phyloP scores from a whole-genome alignment of 1,284 basidiomycete genomes.

The Ceratobasidium sp. region DNA sequence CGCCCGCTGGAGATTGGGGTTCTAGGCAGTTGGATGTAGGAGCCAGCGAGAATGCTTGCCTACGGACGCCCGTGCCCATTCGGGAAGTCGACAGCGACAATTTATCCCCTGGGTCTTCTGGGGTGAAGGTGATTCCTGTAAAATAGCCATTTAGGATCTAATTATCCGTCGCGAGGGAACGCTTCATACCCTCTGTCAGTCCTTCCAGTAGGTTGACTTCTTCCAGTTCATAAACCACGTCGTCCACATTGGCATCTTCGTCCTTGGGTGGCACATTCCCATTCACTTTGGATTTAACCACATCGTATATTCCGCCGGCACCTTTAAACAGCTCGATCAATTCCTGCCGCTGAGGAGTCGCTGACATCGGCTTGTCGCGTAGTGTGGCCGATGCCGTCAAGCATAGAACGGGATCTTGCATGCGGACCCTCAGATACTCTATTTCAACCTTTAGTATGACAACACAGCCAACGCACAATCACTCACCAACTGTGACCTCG shows the following conservation, averaged over 20 bases:
- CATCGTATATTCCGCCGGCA: constrained; percentile 52
- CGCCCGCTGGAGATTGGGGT: constrained; percentile 59
- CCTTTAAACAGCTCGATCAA: constrained; percentile 61
- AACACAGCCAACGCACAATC: constrained; percentile 21
- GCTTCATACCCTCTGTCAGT: constrained; percentile 61
- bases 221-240: constrained; percentile 63
- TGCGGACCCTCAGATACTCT: constrained; percentile 78
- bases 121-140: constrained; percentile 63
- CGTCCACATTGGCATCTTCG: constrained; percentile 52
- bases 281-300: constrained; percentile 39
- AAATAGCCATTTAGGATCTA: neutral
- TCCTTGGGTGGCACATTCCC: constrained; percentile 52
- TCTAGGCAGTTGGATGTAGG: constrained; percentile 60
- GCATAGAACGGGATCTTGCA: constrained; percentile 78
- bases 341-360: constrained; percentile 65
- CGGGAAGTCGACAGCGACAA: constrained; percentile 71
- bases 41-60: constrained; percentile 69
- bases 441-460: constrained; percentile 51
- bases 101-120: constrained; percentile 51
- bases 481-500: constrained; percentile 78
- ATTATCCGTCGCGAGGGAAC: constrained; percentile 37
- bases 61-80: constrained; percentile 69
- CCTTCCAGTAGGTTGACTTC: constrained; percentile 85
- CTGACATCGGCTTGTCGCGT: constrained; percentile 71
- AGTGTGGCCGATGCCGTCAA: constrained; percentile 83